phyloP scores from a whole-genome alignment of 2,329 filamentous ascomycete genomes.

The Amesomyces nigricolor region DNA sequence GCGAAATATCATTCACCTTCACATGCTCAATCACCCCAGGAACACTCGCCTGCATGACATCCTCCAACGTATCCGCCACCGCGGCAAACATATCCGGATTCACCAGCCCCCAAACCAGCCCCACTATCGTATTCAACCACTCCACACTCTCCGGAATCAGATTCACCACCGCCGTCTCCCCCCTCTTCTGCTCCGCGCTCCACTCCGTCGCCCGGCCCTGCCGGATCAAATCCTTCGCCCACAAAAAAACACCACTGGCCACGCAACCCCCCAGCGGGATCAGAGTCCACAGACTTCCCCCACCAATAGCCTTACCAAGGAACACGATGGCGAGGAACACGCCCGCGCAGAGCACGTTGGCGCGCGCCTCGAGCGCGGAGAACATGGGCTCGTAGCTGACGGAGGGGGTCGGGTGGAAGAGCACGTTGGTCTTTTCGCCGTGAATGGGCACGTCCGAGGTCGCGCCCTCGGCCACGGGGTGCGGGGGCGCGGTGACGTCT shows the following conservation, averaged over 20 bases:
- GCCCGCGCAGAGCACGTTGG: constrained; percentile 61
- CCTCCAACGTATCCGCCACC: constrained; percentile 87
- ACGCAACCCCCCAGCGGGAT: constrained; percentile 68
- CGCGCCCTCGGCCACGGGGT: constrained; percentile 71
- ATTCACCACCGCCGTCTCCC: constrained; percentile 79
- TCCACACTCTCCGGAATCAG: constrained; percentile 88
- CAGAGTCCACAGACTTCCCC: constrained; percentile 69
- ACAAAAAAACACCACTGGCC: constrained; percentile 74
- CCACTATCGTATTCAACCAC: constrained; percentile 90
- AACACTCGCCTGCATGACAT: constrained; percentile 95
- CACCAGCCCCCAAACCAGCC: constrained; percentile 81
- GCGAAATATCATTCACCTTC: constrained; percentile 88
- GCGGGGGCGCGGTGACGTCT: constrained; percentile 85
- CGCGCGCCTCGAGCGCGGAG: constrained; percentile 65
- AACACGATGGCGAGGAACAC: constrained; percentile 71
- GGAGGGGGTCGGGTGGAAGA: constrained; percentile 90
- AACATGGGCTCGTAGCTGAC: constrained; percentile 90
- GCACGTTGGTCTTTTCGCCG: constrained; percentile 91
- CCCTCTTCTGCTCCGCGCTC: constrained; percentile 78
- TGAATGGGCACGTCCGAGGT: constrained; percentile 94
- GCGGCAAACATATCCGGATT: constrained; percentile 94
- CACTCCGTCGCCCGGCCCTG: constrained; percentile 82
- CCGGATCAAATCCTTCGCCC: constrained; percentile 80
- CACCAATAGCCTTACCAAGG: constrained; percentile 70
- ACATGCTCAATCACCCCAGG: constrained; percentile 91